Percentiles rank a stretch among this genome's conserved stretches.
Conservation (phyloP, 2,329 filamentous ascomycete species). For the Diplodia scrobiculata region DNA sequence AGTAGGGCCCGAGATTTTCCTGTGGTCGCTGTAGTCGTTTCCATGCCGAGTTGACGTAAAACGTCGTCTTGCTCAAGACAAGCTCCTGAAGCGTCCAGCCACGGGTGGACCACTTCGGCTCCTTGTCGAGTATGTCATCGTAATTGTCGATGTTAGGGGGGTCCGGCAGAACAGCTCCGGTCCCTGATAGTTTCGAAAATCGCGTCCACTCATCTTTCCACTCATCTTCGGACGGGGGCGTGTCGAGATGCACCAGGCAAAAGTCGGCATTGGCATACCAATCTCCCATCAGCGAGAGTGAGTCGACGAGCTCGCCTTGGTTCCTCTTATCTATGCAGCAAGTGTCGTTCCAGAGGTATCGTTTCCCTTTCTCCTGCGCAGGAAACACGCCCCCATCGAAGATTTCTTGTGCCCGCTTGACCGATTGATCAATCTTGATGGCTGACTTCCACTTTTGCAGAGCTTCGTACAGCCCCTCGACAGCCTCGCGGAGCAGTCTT, state of each 20-base stretch:
- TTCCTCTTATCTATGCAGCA: background rate
- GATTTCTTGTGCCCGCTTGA: background rate
- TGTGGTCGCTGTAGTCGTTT: background rate
- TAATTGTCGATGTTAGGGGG: background rate
- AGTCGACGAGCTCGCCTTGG: background rate
- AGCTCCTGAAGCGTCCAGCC: conserved; percentile 5
- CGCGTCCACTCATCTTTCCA: conserved; percentile 3
- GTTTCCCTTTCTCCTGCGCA: background rate
- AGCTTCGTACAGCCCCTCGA: background rate
- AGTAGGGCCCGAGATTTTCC: background rate
- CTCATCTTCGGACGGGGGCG: background rate
- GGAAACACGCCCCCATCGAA: background rate
- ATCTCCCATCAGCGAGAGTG: background rate
- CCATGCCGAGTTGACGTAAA: conserved; percentile 11
- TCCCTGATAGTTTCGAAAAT: background rate
- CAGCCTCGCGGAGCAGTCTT: background rate
- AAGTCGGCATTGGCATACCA: conserved; percentile 7
- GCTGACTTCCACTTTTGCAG: background rate
- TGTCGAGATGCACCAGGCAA: conserved; percentile 8
- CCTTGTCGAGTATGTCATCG: background rate
- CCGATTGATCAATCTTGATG: background rate
- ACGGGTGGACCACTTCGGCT: background rate
- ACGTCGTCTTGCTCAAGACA: background rate
- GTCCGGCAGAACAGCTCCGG: background rate
- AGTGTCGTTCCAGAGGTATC: conserved; percentile 2